Base-by-base conservation (phyloP, 805 yeast species). In the Yamadazyma laniorum region DNA sequence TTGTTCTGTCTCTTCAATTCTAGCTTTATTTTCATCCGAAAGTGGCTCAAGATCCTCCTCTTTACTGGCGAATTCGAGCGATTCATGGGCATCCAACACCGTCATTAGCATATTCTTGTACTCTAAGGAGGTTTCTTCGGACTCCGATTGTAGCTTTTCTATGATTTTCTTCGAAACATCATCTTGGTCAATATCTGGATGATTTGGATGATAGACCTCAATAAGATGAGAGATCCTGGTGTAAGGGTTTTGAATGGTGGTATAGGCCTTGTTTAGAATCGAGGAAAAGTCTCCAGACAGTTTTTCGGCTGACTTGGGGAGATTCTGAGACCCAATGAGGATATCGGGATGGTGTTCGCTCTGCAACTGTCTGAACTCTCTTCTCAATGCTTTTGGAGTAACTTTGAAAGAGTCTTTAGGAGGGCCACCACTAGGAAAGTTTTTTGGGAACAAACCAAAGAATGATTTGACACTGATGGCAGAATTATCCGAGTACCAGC, bases 61-160 rank as follows among this genome's bases (percentile, higher is more conserved):
- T 36, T 61, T 63, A 1, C 67, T 63, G 4, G 87, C 81, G 47
- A 78, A 78, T 44, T 86, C 95, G 40, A 90, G 64, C 29, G 77
- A 75, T 59, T 91, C 99, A 56, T 90, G 93, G 4, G 87, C 79
- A 47, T 88, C 95, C 61, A 91, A 67, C 16, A 91, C 84, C 30
- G 78, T 77, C 82, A 87, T 76, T 28, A 91, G 63, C 53, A 86
- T 63, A 12, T 66, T 73, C 40, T 81, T 78, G 43, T 79, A 68
- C 25, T 58, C 62, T 29, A 63, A 39, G 8, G 65, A 47, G n/a
- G 49, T 50, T 25, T 58, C 63, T n/a, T 55, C 55, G 1, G 65
- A 58, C 5, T 49, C 38, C 3, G 45, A 27, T 45, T 67, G 72
- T 25, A 61, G 77, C 34, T 60, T 63, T 34, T 63, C 68, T 49